A percentile compares a stretch with the other conserved stretches of the same genome.
Conservation (phyloP, 2,329 filamentous ascomycete species). For the Ophiobolus disseminans region DNA sequence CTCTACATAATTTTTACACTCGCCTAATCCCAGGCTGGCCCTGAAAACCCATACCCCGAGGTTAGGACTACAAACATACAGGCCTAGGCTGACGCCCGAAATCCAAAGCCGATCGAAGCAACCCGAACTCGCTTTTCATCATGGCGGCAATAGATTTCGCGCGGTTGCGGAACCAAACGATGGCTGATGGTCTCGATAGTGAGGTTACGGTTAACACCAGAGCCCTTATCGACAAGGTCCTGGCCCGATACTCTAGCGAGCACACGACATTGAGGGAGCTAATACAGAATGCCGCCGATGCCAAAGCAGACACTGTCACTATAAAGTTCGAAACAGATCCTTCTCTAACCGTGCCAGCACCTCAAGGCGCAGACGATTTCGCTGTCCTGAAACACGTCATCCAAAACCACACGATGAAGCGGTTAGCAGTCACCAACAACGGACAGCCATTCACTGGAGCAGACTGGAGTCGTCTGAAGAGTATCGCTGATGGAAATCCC, state of each 20-base stretch:
- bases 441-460: conserved; percentile 86
- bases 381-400: conserved; percentile 82
- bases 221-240: conserved; percentile 95
- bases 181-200: conserved; percentile 91
- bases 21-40: too few relatives aligned
- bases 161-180: conserved; percentile 82
- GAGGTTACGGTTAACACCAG: conserved; percentile 97
- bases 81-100: not conserved
- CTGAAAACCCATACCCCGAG: too few relatives aligned
- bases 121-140: not conserved
- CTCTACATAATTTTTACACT: too few relatives aligned
- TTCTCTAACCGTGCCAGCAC: conserved; percentile 75
- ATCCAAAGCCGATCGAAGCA: not conserved
- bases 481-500: conserved; percentile 98
- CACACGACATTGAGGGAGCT: conserved; percentile 89
- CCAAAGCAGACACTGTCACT: conserved; percentile 84
- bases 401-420: conserved; percentile 82
- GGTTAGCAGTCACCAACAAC: conserved; percentile 92
- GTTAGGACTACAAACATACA: too few relatives aligned
- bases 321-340: conserved; percentile 93
- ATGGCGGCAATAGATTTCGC: conserved; percentile 61
- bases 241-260: conserved; percentile 95
- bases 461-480: conserved; percentile 92
- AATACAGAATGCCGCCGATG: conserved; percentile 98
- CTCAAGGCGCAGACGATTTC: conserved; percentile 70